phyloP scores from a whole-genome alignment of 805 yeast species.

The Komagataella pastoris region DNA sequence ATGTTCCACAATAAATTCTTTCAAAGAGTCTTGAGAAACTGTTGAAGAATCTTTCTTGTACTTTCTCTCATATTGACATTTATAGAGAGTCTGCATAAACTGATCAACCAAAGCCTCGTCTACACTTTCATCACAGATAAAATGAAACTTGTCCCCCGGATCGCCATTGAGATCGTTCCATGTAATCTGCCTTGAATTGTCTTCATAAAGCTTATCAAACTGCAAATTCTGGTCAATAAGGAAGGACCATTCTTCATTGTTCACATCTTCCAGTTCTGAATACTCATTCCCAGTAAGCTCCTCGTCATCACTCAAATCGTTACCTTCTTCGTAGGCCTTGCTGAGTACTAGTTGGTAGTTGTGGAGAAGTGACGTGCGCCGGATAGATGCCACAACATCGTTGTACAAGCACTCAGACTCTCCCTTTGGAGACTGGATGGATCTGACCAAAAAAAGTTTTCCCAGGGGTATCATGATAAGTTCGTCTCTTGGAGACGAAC shows the following conservation, averaged over 20 bases:
- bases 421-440: conserved; percentile 76
- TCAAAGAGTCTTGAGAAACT: conserved; percentile 32
- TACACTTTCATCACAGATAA: conserved; percentile 53
- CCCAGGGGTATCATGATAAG: conserved; percentile 68
- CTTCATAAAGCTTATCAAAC: conserved; percentile 38
- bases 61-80: conserved; percentile 67
- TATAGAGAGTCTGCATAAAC: conserved; percentile 48
- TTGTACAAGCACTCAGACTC: conserved; percentile 71
- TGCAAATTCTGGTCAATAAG: conserved; percentile 47
- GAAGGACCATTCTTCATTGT: conserved; percentile 60
- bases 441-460: conserved; percentile 57
- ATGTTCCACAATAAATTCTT: conserved; percentile 37
- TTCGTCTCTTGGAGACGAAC: conserved; percentile 41
- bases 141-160: conserved; percentile 72
- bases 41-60: conserved; percentile 39
- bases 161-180: conserved; percentile 89
- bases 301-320: conserved; percentile 39
- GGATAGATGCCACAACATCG: conserved; percentile 64
- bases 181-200: conserved; percentile 44
- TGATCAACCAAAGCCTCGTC: conserved; percentile 39
- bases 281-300: conserved; percentile 26
- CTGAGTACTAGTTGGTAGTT: conserved; percentile 61
- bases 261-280: conserved; percentile 14
- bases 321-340: conserved; percentile 58
- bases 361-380: conserved; percentile 52